These are phyloP conservation scores for Jaenimonas drosophilae DNA, from an alignment of 208 protist species.

Conservation along the genomic window DNA sequence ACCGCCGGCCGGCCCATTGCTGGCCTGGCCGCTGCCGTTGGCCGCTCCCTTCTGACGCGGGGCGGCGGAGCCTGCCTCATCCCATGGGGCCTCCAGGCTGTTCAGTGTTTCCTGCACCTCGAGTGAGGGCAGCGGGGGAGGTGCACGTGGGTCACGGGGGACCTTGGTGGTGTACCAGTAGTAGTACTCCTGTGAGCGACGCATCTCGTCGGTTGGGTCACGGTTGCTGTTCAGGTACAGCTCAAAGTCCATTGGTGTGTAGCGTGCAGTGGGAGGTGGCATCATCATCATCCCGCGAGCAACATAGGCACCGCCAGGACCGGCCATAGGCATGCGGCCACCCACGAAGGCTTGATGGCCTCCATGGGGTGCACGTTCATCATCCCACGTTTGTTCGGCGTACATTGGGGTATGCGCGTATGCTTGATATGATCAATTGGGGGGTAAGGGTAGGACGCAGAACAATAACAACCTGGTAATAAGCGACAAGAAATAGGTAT, in stretches of 20 bases:
- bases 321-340: background rate
- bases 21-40: background rate
- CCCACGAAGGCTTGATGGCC: background rate
- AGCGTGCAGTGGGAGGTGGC: slow-evolving; percentile 20
- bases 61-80: slow-evolving; percentile 10
- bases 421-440: slow-evolving; percentile 1
- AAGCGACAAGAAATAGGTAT: too few species aligned
- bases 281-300: background rate
- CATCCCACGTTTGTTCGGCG: slow-evolving; percentile 9
- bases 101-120: slow-evolving; percentile 42
- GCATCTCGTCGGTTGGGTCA: slow-evolving; percentile 72
- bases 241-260: slow-evolving; percentile 82
- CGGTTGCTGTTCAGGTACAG: slow-evolving; percentile 65
- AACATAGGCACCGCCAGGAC: background rate
- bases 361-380: slow-evolving; percentile 2
- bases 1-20: slow-evolving; percentile 6
- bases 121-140: slow-evolving; percentile 56
- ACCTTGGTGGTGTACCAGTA: slow-evolving; percentile 80
- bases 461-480: too few species aligned
- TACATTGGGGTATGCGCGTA: background rate
- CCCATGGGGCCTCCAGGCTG: slow-evolving; percentile 56
- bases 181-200: slow-evolving; percentile 70
- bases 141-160: slow-evolving; percentile 50
- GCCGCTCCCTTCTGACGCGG: slow-evolving; percentile 1
- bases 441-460: slow-evolving; percentile 10